Base-by-base conservation (phyloP, 2,329 filamentous ascomycete genomes). In the Neonectria faginata region DNA sequence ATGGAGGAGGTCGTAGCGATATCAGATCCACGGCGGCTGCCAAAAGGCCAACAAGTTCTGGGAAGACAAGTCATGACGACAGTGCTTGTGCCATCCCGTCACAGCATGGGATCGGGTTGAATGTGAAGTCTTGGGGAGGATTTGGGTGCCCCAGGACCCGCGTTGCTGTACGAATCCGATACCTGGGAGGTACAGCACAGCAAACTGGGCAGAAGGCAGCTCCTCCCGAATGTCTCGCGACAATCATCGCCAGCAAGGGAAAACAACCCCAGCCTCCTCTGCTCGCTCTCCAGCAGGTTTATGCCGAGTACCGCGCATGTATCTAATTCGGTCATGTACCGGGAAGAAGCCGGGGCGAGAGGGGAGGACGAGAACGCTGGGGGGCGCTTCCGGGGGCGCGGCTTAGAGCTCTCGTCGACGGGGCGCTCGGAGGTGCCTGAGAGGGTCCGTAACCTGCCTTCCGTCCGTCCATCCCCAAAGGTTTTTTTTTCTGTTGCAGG, bases 381-480 rank as follows among this genome's bases (percentile, higher is more conserved):
- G 48, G 48, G 42, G 41, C 52, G 45, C 39, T 57, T 36, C 22
- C 41, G 18, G 53, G 39, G 51, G 18, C 18, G 52, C 42, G 22
- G 27, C 53, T 59, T 36, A 41, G 14, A 47, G 42, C 42, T 33
- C 22, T 31, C 18, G 14, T 41, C 33, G 36, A 41, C 33, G 18
- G 52, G 41, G 41, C 44, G 33, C 33, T 59, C 25, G 39, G 45
- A 53, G 44, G 47, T 51, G 25, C 29, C 29, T 20, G n/a, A 20
- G 48, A 18, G 29, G 48, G 11, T 12, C 48, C 27, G 61, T 44
- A 31, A 27, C 54, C 54, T 56, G 27, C 59, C 48, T 62, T 69
- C 67, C 71, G 60, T 59, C 69, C 59, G 67, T 68, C 68, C 64
- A 64, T 70, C 68, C 71, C 71, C 71, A 73, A 73, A 70, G 70